Evolutionary conservation across 108 stramenopile species (phyloP).

Genomic region (Conticribra guillardii): DNA sequence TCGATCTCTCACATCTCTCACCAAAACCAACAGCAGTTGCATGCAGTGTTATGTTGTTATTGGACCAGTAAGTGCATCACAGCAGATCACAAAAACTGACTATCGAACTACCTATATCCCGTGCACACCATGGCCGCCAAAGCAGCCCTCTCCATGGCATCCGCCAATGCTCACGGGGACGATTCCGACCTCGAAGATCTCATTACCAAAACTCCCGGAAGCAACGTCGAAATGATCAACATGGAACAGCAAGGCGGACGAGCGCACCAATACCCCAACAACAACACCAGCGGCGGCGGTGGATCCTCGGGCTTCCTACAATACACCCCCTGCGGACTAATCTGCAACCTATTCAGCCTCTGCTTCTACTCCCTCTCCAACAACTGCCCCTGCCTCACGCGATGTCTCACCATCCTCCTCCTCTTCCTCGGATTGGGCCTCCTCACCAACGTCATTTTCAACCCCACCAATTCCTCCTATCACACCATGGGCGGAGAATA

Average conservation of each 20-base stretch:
- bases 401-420: constrained; percentile 20
- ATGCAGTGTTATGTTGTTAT: too few species aligned
- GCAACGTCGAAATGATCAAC: neutral
- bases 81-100: too few species aligned
- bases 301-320: constrained; percentile 1
- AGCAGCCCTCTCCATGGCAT: neutral
- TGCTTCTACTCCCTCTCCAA: constrained; percentile 11
- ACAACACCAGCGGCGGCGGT: constrained; percentile 4
- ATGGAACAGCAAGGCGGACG: too few species aligned
- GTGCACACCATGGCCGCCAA: too few species aligned
- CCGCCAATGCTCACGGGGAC: constrained; percentile 21
- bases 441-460: constrained; percentile 46
- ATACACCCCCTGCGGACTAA: neutral
- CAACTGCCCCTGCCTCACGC: constrained; percentile 9
- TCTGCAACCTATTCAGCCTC: constrained; percentile 4
- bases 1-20: too few species aligned
- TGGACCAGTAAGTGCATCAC: too few species aligned
- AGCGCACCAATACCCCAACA: constrained; percentile 5
- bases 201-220: constrained; percentile 27
- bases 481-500: constrained; percentile 63
- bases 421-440: constrained; percentile 8
- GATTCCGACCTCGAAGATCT: constrained; percentile 49
- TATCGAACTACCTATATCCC: too few species aligned
- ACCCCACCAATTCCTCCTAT: constrained; percentile 55
- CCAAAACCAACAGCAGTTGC: too few species aligned